These are phyloP conservation scores for Butyriboletus loyo DNA, from an alignment of 768 basidiomycete genomes.

Conservation along the genomic window DNA sequence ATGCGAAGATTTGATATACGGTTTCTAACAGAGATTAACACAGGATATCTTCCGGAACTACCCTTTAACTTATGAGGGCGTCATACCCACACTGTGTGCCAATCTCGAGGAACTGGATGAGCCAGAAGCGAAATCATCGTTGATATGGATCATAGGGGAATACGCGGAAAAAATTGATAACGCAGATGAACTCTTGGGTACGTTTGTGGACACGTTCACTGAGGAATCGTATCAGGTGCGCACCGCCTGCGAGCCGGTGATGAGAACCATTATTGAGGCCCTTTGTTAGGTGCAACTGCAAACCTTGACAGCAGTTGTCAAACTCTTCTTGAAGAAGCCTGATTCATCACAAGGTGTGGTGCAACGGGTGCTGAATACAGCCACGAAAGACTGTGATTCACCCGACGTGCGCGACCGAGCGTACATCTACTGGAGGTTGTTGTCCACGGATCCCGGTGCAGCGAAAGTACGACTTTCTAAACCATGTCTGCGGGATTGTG, in stretches of 20 bases:
- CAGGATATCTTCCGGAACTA: slow-evolving; percentile 99
- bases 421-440: slow-evolving; percentile 95
- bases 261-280: neutral
- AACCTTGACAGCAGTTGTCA: slow-evolving; percentile 93
- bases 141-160: slow-evolving; percentile 99
- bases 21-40: neutral
- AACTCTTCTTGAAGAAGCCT: slow-evolving; percentile 93
- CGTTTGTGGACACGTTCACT: slow-evolving; percentile 88
- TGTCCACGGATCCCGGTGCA: slow-evolving; percentile 92
- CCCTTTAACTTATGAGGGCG: slow-evolving; percentile 92
- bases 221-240: slow-evolving; percentile 88
- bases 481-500: neutral
- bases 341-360: slow-evolving; percentile 91
- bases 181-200: slow-evolving; percentile 85
- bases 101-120: slow-evolving; percentile 97
- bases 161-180: slow-evolving; percentile 98
- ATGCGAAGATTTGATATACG: too few species aligned
- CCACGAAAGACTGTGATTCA: slow-evolving; percentile 96
- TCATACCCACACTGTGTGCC: slow-evolving; percentile 91
- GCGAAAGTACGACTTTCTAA: slow-evolving; percentile 66
- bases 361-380: slow-evolving; percentile 87
- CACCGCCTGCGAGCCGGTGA: neutral
- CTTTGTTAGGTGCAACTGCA: slow-evolving; percentile 61
- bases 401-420: slow-evolving; percentile 96
- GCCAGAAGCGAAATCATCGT: slow-evolving; percentile 94